A percentile compares a stretch with the other conserved stretches of the same genome.
Evolutionary conservation across 2,329 filamentous ascomycete species (phyloP).

Genomic region (Nannizzia gypsea): DNA sequence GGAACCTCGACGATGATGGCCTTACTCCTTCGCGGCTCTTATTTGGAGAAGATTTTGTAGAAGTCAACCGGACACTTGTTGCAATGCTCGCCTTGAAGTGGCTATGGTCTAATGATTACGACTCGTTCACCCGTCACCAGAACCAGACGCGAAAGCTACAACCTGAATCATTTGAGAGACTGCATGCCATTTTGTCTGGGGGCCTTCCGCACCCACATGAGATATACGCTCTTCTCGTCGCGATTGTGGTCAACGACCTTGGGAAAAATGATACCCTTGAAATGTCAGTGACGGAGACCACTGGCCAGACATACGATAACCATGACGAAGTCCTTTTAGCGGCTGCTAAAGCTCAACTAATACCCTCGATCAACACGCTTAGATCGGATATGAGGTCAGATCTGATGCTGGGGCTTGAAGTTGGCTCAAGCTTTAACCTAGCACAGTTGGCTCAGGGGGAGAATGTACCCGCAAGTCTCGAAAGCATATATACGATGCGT

Average conservation of each 20-base stretch:
- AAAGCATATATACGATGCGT: slow-evolving; percentile 18
- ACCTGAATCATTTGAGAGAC: not conserved
- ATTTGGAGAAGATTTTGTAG: slow-evolving; percentile 23
- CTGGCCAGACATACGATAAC: not conserved
- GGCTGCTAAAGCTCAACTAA: not conserved
- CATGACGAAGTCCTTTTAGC: slow-evolving; percentile 5
- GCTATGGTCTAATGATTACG: slow-evolving; percentile 27
- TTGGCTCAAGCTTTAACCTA: slow-evolving; percentile 29
- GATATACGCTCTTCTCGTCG: slow-evolving; percentile 1
- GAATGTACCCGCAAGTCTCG: slow-evolving; percentile 23
- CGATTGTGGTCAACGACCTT: slow-evolving; percentile 1
- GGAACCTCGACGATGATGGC: not conserved
- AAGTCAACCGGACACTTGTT: slow-evolving; percentile 32
- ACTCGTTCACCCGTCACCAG: slow-evolving; percentile 18
- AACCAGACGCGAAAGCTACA: slow-evolving; percentile 2
- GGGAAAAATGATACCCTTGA: slow-evolving; percentile 2
- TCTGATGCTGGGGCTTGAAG: slow-evolving; percentile 24
- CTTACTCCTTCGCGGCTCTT: slow-evolving; percentile 21
- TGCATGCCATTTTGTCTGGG: not conserved
- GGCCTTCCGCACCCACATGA: not conserved
- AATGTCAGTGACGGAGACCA: not conserved
- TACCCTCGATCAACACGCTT: not conserved
- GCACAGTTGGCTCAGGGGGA: slow-evolving; percentile 32
- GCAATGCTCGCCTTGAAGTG: slow-evolving; percentile 28
- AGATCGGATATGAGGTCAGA: slow-evolving; percentile 8